These are phyloP conservation scores for Amphirosellinia nigrospora DNA, from an alignment of 495 filamentous ascomycete genomes.

Conservation along the genomic window DNA sequence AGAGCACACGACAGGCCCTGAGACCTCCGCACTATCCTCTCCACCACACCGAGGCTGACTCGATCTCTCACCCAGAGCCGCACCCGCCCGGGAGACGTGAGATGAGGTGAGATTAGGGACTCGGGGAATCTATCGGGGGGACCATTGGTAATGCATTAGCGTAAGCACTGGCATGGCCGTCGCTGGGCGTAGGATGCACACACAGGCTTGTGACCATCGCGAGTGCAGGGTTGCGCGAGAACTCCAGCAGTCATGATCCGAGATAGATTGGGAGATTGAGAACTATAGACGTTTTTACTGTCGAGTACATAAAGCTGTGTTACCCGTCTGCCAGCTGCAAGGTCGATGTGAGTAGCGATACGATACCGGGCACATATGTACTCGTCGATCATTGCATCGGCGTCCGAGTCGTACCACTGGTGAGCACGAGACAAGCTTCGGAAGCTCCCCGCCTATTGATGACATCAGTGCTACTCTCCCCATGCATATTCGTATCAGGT, in stretches of 20 bases:
- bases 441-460: constrained; percentile 10
- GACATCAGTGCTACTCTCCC: background rate
- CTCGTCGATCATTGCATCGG: constrained; percentile 22
- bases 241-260: constrained; percentile 7
- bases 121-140: too few relatives aligned
- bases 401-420: constrained; percentile 1
- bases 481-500: constrained; percentile 18
- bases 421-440: constrained; percentile 13
- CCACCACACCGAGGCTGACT: constrained; percentile 22
- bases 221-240: constrained; percentile 14
- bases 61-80: constrained; percentile 5
- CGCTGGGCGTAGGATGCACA: background rate
- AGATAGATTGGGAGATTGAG: background rate
- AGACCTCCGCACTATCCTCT: background rate
- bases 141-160: background rate
- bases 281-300: background rate
- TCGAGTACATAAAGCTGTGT: constrained; percentile 5
- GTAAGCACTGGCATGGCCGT: background rate
- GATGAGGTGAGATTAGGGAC: constrained; percentile 13
- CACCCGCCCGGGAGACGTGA: constrained; percentile 9
- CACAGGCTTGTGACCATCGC: background rate
- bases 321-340: background rate
- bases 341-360: background rate
- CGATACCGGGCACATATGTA: constrained; percentile 18
- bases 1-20: constrained; percentile 8